Evolutionary conservation across 2,329 filamentous ascomycete species (phyloP), one percentile per base, ranked within the genome.

Genomic region (Phaeosphaeriaceae sp.): DNA sequence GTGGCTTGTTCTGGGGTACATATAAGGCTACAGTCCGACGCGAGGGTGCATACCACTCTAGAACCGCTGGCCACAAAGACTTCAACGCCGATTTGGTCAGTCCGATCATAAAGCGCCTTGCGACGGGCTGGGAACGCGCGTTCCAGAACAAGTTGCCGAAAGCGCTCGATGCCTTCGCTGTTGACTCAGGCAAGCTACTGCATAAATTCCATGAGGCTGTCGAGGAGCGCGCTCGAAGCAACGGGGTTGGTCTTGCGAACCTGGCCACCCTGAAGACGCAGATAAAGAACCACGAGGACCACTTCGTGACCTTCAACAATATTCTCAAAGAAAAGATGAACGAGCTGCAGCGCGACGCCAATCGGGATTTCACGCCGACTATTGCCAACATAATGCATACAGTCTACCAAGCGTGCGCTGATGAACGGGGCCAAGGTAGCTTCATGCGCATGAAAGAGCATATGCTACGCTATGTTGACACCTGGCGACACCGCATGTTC

Each of bases 21-120:
- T 89, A 88, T 64, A 85, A 83, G 70, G 87, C 87, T 10, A 80
- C 84, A 2, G 83, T 83, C 52, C 77, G 83, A 43, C 79, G 85
- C 47, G 65, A 81, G 54, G 86, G 84, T 5, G 78, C 79, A 2
- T 87, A 75, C 64, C 65, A 72, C 1, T 80, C 80, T 52, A 42
- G 58, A 5, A 52, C 55, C 15, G 67, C 73, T 30, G 81, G 81
- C 24, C 58, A 64, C 8, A 77, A 77, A 52, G 77, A 82, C 59
- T 81, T 81, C 67, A 81, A 81, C 57, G 62, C 65, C 0, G 73
- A 82, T 58, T 68, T 80, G 58, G 72, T 72, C 0, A 72, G 76
- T 23, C 79, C 78, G 0, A 72, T 82, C n/a, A 67, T 75, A 52
- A 79, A 79, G 59, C 68, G 74, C 4, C 62, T 84, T 2, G 78